These are phyloP conservation scores for Xylariaceae sp. DNA, from an alignment of 2,329 filamentous ascomycete species.

Conservation along the genomic window DNA sequence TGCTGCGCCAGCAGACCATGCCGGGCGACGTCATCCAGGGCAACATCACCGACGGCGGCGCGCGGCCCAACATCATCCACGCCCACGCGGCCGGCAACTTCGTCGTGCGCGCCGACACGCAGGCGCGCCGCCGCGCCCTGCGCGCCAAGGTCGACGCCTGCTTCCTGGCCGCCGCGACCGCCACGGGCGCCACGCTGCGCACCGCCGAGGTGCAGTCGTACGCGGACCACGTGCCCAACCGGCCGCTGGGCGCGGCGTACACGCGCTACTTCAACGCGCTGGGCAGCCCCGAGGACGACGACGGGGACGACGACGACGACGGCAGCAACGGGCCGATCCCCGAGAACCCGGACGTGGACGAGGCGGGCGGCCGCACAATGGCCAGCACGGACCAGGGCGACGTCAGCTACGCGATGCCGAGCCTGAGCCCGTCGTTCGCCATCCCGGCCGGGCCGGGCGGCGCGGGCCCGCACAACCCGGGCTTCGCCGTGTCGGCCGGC, in stretches of 20 bases:
- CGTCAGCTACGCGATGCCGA: constrained; percentile 50
- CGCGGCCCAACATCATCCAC: constrained; percentile 50
- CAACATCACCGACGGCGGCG: constrained; percentile 45
- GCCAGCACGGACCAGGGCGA: constrained; percentile 55
- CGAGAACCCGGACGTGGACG: constrained; percentile 31
- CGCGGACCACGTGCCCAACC: constrained; percentile 48
- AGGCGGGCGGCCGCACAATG: constrained; percentile 33
- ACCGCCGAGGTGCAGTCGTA: constrained; percentile 37
- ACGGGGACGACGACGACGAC: too few relatives aligned
- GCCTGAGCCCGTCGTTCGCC: constrained; percentile 43
- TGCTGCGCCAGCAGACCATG: constrained; percentile 48
- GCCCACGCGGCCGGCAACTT: constrained; percentile 30
- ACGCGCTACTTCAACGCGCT: constrained; percentile 36
- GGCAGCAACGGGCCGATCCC: too few relatives aligned
- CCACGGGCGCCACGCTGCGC: constrained; percentile 41
- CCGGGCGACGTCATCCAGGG: constrained; percentile 43
- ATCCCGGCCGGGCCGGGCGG: constrained; percentile 38
- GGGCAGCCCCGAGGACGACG: constrained; percentile 22
- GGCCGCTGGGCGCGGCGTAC: constrained; percentile 38
- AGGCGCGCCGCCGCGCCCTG: constrained; percentile 32
- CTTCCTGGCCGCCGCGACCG: constrained; percentile 38
- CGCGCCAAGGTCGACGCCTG: constrained; percentile 35
- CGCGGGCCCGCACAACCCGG: constrained; percentile 42
- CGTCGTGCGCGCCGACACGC: constrained; percentile 23
- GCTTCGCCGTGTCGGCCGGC: constrained; percentile 43